phyloP scores from a whole-genome alignment of 1,139 yeast genomes.

The Nakaseomyces bracarensis region DNA sequence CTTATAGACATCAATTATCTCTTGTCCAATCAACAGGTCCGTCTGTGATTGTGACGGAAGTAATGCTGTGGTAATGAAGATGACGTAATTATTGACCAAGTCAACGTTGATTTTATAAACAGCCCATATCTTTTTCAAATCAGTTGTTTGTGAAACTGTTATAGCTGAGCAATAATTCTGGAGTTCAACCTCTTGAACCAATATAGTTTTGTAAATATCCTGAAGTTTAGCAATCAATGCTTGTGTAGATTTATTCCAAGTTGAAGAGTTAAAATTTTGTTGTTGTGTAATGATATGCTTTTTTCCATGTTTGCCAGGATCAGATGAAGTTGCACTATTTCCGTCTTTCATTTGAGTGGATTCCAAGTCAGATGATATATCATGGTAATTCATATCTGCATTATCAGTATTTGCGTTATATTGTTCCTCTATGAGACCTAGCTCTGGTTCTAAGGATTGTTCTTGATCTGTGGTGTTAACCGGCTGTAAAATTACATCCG shows the following conservation, averaged over 20 bases:
- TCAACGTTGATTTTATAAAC: slow-evolving; percentile 61
- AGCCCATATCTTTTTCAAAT: slow-evolving; percentile 54
- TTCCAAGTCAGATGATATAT: not conserved
- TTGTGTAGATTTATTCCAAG: slow-evolving; percentile 45
- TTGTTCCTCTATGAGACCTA: slow-evolving; percentile 3
- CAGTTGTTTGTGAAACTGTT: slow-evolving; percentile 41
- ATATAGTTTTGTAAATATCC: slow-evolving; percentile 63
- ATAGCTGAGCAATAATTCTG: slow-evolving; percentile 53
- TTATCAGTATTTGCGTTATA: slow-evolving; percentile 2
- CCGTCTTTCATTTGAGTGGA: not conserved
- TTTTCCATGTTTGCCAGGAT: not conserved
- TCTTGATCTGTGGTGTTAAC: slow-evolving; percentile 1
- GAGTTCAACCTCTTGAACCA: slow-evolving; percentile 57
- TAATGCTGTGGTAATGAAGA: slow-evolving; percentile 60
- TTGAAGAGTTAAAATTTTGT: not conserved
- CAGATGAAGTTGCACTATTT: not conserved
- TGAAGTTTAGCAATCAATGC: slow-evolving; percentile 60
- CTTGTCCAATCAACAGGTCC: slow-evolving; percentile 43
- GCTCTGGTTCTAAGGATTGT: slow-evolving; percentile 4
- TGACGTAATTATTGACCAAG: slow-evolving; percentile 59
- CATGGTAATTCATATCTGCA: not conserved
- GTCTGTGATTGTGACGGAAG: slow-evolving; percentile 55
- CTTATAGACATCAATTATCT: slow-evolving; percentile 64
- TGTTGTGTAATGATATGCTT: not conserved
- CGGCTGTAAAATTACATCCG: slow-evolving; percentile 1